Evolutionary conservation across 2,329 filamentous ascomycete species (phyloP).

Genomic region (Aspergillus novoparasiticus): DNA sequence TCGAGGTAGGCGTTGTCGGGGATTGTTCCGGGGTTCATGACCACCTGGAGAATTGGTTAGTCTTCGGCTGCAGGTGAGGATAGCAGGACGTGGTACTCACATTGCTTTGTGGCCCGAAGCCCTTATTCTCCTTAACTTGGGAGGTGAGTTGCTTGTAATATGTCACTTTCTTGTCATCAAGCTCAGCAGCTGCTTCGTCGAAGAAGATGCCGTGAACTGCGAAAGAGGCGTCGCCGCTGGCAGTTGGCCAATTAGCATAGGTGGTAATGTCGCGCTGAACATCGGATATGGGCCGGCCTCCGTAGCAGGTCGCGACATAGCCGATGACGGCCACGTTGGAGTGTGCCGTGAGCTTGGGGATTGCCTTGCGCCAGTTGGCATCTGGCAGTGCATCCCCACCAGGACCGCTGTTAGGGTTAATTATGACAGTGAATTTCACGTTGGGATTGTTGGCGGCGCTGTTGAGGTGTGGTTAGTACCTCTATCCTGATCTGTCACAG

Average conservation of each 20-base stretch:
- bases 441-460: conserved; percentile 16
- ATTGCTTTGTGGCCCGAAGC: conserved; percentile 11
- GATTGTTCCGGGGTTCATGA: conserved; percentile 16
- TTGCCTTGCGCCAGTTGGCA: conserved; percentile 8
- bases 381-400: conserved; percentile 11
- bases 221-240: conserved; percentile 9
- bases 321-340: conserved; percentile 13
- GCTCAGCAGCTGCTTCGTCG: conserved; percentile 12
- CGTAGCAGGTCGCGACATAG: conserved; percentile 11
- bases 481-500: too few relatives aligned
- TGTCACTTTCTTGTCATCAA: background rate
- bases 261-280: conserved; percentile 13
- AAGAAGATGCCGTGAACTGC: conserved; percentile 17
- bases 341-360: conserved; percentile 8
- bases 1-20: conserved; percentile 15
- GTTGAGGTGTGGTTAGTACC: background rate
- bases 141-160: conserved; percentile 9
- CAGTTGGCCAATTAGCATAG: conserved; percentile 14
- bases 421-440: conserved; percentile 24
- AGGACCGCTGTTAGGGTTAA: conserved; percentile 24
- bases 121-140: conserved; percentile 3
- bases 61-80: background rate
- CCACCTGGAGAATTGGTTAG: conserved; percentile 8
- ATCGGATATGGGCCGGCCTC: conserved; percentile 1
- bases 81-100: background rate